Evolutionary conservation across 805 yeast genomes (phyloP).

Genomic region (Candida boidinii): DNA sequence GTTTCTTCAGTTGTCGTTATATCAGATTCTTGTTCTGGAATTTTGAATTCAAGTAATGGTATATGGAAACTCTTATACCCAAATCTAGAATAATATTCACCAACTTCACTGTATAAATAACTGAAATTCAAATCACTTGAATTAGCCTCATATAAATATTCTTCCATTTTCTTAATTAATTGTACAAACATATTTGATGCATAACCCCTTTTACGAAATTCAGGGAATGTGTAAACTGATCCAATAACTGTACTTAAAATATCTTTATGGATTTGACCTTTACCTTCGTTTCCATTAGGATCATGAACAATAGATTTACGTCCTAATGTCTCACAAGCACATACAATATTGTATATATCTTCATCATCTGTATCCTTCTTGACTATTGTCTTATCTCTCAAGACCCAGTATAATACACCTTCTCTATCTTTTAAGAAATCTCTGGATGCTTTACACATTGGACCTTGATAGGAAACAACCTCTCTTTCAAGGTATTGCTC

Average conservation of each 20-base stretch:
- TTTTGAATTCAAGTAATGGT: slow-evolving; percentile 11
- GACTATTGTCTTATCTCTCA: slow-evolving; percentile 10
- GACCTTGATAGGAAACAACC: slow-evolving; percentile 6
- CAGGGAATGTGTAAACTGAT: slow-evolving; percentile 45
- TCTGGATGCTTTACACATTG: slow-evolving; percentile 15
- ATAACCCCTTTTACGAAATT: slow-evolving; percentile 46
- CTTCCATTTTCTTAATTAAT: slow-evolving; percentile 25
- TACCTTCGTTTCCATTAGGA: slow-evolving; percentile 2
- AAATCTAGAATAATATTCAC: slow-evolving; percentile 52
- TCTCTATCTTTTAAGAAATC: slow-evolving; percentile 2
- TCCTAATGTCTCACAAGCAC: slow-evolving; percentile 22
- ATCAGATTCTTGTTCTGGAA: background rate
- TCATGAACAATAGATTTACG: slow-evolving; percentile 13
- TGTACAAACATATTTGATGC: slow-evolving; percentile 45
- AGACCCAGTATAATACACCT: slow-evolving; percentile 20
- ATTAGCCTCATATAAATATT: slow-evolving; percentile 5
- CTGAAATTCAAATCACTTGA: slow-evolving; percentile 24
- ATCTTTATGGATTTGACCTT: slow-evolving; percentile 9
- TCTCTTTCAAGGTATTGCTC: slow-evolving; percentile 18
- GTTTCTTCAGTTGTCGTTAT: no score
- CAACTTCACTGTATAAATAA: slow-evolving; percentile 66
- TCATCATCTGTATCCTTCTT: slow-evolving; percentile 3
- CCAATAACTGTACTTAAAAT: slow-evolving; percentile 35
- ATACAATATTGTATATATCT: slow-evolving; percentile 13
- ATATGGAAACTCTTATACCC: slow-evolving; percentile 37